Conservation (phyloP, 2,329 filamentous ascomycete species). For the Trichoderma atroviride region DNA sequence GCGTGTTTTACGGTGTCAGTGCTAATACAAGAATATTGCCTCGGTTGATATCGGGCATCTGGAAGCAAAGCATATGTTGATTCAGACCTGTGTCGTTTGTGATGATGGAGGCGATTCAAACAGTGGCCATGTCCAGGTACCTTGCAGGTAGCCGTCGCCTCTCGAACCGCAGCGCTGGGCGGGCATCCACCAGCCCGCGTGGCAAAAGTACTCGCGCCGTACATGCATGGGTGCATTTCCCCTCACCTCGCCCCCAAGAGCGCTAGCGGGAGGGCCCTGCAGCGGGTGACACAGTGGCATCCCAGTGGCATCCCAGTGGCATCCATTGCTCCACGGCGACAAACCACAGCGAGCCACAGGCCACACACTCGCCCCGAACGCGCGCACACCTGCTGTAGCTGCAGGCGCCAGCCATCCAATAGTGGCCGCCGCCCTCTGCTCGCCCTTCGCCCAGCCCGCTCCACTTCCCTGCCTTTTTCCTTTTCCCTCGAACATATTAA, state of each 20-base stretch:
- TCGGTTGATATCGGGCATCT: too few species aligned
- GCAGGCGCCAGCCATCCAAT: neutral
- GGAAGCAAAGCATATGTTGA: neutral
- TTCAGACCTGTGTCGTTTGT: neutral
- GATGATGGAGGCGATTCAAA: neutral
- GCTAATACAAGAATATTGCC: neutral
- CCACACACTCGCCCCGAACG: neutral
- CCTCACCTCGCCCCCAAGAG: conserved; percentile 13
- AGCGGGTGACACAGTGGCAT: conserved; percentile 12
- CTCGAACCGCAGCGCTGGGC: neutral
- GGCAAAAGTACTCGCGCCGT: neutral
- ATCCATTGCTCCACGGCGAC: neutral
- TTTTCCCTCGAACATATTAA: conserved; percentile 23
- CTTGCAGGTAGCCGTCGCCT: conserved; percentile 3
- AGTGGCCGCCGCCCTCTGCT: conserved; percentile 5
- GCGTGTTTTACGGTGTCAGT: neutral
- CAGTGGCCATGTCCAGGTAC: neutral
- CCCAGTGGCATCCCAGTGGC: neutral
- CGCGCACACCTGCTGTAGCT: neutral
- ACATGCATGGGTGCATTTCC: neutral
- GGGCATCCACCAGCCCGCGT: neutral
- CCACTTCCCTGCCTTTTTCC: conserved; percentile 20
- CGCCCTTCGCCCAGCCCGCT: conserved; percentile 10
- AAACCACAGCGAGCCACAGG: neutral
- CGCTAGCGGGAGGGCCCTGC: conserved; percentile 17